Base-by-base conservation (phyloP, 108 stramenopile species). In the Cyclotella kingstonii region DNA sequence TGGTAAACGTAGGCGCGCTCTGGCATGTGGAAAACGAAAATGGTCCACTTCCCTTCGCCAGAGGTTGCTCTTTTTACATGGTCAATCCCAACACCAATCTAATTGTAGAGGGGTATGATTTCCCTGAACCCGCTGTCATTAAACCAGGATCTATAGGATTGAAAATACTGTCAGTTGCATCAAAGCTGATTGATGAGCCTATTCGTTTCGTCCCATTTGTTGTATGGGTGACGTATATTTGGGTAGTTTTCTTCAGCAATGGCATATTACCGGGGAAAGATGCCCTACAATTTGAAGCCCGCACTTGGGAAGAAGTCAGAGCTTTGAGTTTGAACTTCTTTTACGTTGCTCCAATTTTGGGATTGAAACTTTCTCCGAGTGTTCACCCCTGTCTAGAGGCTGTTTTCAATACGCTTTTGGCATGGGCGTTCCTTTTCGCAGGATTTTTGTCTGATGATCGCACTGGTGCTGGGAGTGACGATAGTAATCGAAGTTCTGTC, bases 321-420 rank as follows among this genome's bases (percentile, higher is more conserved):
- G 84, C 88, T 48, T 56, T 95, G 45, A 80, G 80, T 30, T 54
- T 93, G 23, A 95, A 95, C 55, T 91, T 95, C 48, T 88, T 91
- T 47, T 70, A 90, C 17, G 81, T 95, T 21, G 70, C 80, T 22
- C 91, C 94, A 3, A 45, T 86, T n/a, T 39, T 89, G 28, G 52
- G 84, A 23, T 50, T 93, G 52, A 82, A 87, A 5, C 79, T 92
- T 51, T 60, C 80, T 18, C 84, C 87, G 1, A 68, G 69, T n/a
- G 76, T 95, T 17, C 90, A 93, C 63, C 91, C 94, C 5, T 75
- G 81, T 45, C 52, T 95, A 51, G 94, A 95, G 60, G 94, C 83
- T 11, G 68, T 91, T 11, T 95, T 95, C 68, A 95, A 95, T 63
- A 46, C 84, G n/a, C 51, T 93, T 18, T 79, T 95, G 59, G 84